A percentile compares a stretch with the other conserved stretches of the same genome.
Conservation (phyloP, 2,329 filamentous ascomycete species). For the Cordyceps cicadae region DNA sequence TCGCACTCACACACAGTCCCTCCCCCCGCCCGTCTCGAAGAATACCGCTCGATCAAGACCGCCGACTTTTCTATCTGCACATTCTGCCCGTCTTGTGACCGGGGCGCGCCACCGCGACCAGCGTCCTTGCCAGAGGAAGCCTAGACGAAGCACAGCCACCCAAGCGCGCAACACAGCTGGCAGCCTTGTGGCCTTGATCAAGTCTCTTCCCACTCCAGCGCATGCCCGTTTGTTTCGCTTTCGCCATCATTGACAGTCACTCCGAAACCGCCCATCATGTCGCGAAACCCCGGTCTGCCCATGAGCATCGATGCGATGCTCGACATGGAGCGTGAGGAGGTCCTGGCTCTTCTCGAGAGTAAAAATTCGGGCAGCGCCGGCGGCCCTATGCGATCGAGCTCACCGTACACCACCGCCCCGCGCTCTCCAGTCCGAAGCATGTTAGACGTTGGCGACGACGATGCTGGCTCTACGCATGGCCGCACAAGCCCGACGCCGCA, state of each 20-base stretch:
- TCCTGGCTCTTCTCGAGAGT: constrained; percentile 60
- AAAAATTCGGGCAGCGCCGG: constrained; percentile 27
- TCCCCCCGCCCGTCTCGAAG: background rate
- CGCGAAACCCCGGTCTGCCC: constrained; percentile 27
- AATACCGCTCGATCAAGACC: background rate
- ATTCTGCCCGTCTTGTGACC: background rate
- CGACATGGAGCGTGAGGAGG: constrained; percentile 68
- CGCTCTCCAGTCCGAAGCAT: constrained; percentile 63
- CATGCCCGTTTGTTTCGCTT: background rate
- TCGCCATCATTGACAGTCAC: background rate
- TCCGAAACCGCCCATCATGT: constrained; percentile 19
- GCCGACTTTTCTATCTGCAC: background rate
- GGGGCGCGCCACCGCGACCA: background rate
- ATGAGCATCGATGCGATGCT: constrained; percentile 73
- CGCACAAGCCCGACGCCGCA: constrained; percentile 32
- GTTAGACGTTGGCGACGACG: constrained; percentile 49
- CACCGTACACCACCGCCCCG: constrained; percentile 48
- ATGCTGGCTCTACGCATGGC: constrained; percentile 15
- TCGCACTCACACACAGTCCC: background rate
- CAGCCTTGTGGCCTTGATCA: background rate
- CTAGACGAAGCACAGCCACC: background rate
- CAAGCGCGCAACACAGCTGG: background rate
- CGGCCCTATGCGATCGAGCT: constrained; percentile 37
- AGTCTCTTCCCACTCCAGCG: background rate
- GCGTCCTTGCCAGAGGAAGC: background rate